Base-by-base conservation (phyloP, 345 rosid species). In the Eutrema japonicum region DNA sequence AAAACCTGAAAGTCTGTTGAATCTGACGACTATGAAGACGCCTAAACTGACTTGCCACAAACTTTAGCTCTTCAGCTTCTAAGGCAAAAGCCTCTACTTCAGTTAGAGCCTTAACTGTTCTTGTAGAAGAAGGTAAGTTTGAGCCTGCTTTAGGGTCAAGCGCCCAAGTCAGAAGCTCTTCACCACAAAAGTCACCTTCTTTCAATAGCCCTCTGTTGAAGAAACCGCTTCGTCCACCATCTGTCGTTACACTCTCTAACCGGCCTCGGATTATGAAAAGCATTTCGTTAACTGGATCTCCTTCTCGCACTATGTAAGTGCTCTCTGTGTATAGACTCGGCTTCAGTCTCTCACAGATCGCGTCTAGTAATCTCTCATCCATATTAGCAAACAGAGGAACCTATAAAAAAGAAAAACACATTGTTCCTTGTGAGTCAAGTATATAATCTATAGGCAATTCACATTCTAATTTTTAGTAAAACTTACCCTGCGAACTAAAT, bases 111-210 rank as follows among this genome's bases (percentile, higher is more conserved):
- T 60, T 78, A 22, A 92, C 93, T 1, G 97, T 92, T 45, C 96
- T 82, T 10, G 96, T 92, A 12, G 96, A 92, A 40, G 90, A 83
- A 41, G 96, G 93, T 62, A 92, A 85, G 74, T 83, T 92, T 13
- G 78, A 79, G 50, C 88, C 90, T 0, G 96, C 78, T 80, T 86
- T 89, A 46, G 97, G 97, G 69, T 91, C 96, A 61, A 91, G 78
- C 12, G 97, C 97, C 97, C 97, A 91, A 11, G 97, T 91, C 43
- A 91, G 73, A 71, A 91, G 88, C 81, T 91, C 97, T 83, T 91
- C 97, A 0, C 97, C 97, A 26, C 97, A 91, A 80, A 91, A 91
- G 82, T 40, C 38, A 85, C 94, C 94, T 79, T 88, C 94, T 74
- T 87, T 86, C 57, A 92, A 67, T 12, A 76, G 75, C 4, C 94